phyloP scores from a whole-genome alignment of 2,329 filamentous ascomycete genomes.

The Aspergillus ustus region DNA sequence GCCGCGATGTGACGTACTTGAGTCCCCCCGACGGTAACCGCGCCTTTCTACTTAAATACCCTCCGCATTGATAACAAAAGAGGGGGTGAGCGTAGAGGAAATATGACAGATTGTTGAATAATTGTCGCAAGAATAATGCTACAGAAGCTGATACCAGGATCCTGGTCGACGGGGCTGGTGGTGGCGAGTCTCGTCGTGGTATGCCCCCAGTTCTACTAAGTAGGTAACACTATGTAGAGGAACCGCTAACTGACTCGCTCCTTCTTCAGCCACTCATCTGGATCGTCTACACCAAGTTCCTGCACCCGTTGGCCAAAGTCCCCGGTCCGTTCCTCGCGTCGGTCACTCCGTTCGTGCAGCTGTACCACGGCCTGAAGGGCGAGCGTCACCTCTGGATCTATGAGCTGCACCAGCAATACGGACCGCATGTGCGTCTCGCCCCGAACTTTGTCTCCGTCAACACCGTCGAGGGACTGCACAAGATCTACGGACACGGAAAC shows the following conservation, averaged over 20 bases:
- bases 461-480: constrained; percentile 61
- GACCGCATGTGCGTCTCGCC: constrained; percentile 71
- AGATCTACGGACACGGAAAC: constrained; percentile 49
- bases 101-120: neutral
- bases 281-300: constrained; percentile 39
- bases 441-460: constrained; percentile 81
- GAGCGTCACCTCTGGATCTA: constrained; percentile 76
- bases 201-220: neutral
- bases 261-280: constrained; percentile 23
- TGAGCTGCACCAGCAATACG: constrained; percentile 72
- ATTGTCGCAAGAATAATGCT: neutral
- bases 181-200: neutral
- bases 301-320: constrained; percentile 40
- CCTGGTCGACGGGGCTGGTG: constrained; percentile 2
- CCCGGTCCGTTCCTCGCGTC: constrained; percentile 38
- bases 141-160: neutral
- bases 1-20: constrained; percentile 10
- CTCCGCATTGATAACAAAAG: neutral
- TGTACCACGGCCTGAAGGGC: constrained; percentile 76
- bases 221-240: neutral
- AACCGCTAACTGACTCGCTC: neutral
- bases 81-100: neutral
- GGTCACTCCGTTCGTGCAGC: constrained; percentile 57
- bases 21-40: constrained; percentile 3
- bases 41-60: constrained; percentile 3